A percentile compares a stretch with the other conserved stretches of the same genome.
These are phyloP conservation scores for Fusarium veterinarium DNA, from an alignment of 2,329 filamentous ascomycete genomes.

Conservation along the genomic window DNA sequence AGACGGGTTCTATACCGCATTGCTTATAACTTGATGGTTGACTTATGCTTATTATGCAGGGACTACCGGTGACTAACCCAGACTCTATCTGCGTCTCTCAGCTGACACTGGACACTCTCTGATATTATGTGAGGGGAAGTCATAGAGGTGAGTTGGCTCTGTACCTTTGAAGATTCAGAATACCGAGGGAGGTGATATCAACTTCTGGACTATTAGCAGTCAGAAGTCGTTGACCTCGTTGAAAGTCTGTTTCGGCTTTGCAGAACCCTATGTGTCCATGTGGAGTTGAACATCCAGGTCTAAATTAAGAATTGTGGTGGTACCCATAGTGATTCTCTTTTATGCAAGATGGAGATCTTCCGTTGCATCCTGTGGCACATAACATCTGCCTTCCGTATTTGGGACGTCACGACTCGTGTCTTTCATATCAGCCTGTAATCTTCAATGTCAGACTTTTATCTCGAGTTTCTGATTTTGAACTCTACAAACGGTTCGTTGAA, in stretches of 20 bases:
- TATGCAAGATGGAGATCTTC: background rate
- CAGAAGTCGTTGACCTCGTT: background rate
- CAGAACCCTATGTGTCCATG: fast-evolving
- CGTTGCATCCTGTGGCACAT: background rate
- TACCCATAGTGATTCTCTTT: background rate
- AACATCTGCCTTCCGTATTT: background rate
- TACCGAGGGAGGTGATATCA: too few relatives aligned
- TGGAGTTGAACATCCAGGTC: fast-evolving
- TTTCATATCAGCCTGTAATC: background rate
- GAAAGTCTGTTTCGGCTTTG: background rate
- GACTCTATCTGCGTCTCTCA: background rate
- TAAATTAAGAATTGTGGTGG: background rate
- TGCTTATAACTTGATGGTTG: background rate
- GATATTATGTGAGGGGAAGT: fast-evolving
- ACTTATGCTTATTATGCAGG: slow-evolving; percentile 17
- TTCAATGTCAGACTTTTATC: background rate
- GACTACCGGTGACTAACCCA: background rate
- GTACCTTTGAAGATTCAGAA: too few relatives aligned
- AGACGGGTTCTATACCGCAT: background rate
- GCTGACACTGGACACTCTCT: background rate
- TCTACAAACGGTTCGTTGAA: fast-evolving
- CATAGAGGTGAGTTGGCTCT: background rate
- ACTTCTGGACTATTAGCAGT: too few relatives aligned
- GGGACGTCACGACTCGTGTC: background rate
- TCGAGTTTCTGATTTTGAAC: too few relatives aligned